Conservation (phyloP, 1,284 basidiomycete species). For the Fomitopsis schrenkii region DNA sequence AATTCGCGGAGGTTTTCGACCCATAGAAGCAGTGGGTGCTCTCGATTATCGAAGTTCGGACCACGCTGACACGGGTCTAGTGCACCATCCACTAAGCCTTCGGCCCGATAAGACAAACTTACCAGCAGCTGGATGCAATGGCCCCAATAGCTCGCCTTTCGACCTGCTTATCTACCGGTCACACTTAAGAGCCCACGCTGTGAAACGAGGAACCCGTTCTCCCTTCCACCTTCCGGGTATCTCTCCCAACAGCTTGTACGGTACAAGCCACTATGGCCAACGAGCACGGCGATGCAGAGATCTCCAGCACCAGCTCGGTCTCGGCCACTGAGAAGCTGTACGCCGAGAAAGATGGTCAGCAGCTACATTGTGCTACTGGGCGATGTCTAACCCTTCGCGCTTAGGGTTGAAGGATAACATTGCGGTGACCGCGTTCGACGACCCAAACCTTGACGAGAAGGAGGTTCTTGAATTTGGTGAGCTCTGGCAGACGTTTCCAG, state of each 20-base stretch:
- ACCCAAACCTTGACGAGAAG: constrained; percentile 39
- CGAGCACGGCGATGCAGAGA: constrained; percentile 13
- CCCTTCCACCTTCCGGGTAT: constrained; percentile 11
- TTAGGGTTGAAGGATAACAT: constrained; percentile 13
- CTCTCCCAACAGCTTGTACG: not conserved
- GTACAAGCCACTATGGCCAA: constrained; percentile 16
- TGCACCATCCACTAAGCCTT: not conserved
- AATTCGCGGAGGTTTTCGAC: too few relatives aligned
- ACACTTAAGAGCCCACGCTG: not conserved
- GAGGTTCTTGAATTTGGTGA: constrained; percentile 25
- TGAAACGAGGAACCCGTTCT: not conserved
- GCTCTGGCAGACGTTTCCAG: not conserved
- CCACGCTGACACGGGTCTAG: not conserved
- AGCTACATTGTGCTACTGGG: not conserved
- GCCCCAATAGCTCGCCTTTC: not conserved
- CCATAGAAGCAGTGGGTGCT: not conserved
- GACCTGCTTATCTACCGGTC: not conserved
- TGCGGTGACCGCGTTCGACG: constrained; percentile 45
- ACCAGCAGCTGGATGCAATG: not conserved
- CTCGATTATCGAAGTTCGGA: not conserved
- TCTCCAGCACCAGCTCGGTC: constrained; percentile 13
- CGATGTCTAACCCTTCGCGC: not conserved
- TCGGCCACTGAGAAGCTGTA: constrained; percentile 61
- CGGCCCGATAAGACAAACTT: not conserved
- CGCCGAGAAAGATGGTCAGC: constrained; percentile 18